Percentiles rank a stretch among this genome's conserved stretches.
Conservation (phyloP, 495 filamentous ascomycete genomes). For the Aspergillus asperescens region DNA sequence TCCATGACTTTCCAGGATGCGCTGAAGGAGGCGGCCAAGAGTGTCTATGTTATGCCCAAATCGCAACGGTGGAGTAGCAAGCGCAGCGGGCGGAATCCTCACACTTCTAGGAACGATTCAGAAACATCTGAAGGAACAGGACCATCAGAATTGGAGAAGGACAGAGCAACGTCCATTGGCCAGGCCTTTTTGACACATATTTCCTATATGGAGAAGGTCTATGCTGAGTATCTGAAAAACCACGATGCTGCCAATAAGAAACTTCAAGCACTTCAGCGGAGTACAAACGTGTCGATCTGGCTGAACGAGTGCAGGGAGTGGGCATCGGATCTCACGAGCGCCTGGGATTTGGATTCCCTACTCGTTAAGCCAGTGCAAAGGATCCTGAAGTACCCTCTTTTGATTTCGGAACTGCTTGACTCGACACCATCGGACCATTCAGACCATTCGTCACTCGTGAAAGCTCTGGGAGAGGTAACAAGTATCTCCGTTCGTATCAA, state of each 20-base stretch:
- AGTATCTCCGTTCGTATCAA: slow-evolving; percentile 79
- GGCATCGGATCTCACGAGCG: slow-evolving; percentile 80
- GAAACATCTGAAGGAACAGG: slow-evolving; percentile 35
- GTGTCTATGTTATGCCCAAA: slow-evolving; percentile 63
- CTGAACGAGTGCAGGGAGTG: slow-evolving; percentile 82
- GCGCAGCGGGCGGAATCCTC: slow-evolving; percentile 43
- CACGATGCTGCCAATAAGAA: slow-evolving; percentile 78
- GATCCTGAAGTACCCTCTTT: slow-evolving; percentile 82
- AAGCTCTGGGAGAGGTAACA: slow-evolving; percentile 59
- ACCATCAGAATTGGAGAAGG: slow-evolving; percentile 59
- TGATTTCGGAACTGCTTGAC: slow-evolving; percentile 72
- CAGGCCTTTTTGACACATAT: slow-evolving; percentile 71
- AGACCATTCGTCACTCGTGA: slow-evolving; percentile 62
- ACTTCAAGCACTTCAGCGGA: slow-evolving; percentile 64
- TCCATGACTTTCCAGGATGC: slow-evolving; percentile 70
- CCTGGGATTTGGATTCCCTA: slow-evolving; percentile 90
- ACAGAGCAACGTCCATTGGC: slow-evolving; percentile 70
- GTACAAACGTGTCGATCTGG: slow-evolving; percentile 78
- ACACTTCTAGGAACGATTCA: slow-evolving; percentile 28
- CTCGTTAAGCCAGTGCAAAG: slow-evolving; percentile 94
- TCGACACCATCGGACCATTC: slow-evolving; percentile 77
- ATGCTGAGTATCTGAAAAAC: slow-evolving; percentile 80
- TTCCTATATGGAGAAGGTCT: slow-evolving; percentile 73
- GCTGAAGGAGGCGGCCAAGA: slow-evolving; percentile 68
- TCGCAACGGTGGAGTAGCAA: slow-evolving; percentile 53